Base-by-base conservation (phyloP, 2,329 filamentous ascomycete genomes). In the Sporothrix globosa region DNA sequence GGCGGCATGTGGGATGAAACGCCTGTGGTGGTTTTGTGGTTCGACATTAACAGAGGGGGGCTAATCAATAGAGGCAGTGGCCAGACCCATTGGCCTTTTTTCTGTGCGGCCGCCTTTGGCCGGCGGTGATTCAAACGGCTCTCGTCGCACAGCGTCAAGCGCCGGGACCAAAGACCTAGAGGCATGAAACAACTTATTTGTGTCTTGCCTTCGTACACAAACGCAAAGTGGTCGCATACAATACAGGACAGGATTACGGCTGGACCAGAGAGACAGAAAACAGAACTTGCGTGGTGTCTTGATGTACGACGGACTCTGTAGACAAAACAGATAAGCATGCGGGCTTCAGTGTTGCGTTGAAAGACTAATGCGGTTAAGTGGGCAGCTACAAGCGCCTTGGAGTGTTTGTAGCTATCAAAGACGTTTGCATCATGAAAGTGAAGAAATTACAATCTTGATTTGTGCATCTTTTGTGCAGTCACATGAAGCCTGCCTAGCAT, bases 101-200 rank as follows among this genome's bases (percentile, higher is more conserved):
- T 46, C 39, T 27, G 41, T 44, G 10, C 41, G 10, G 41, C 39
- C 21, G 14, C 58, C 27, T 21, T 39, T 39, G 21, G 46, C 27
- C 39, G 39, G 21, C 44, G 13, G 61, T 65, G 44, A 44, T 34
- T 48, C 58, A 63, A 19, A 61, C 41, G 7, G 54, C 54, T 17
- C 21, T 24, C 30, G 14, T 63, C 3, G 39, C 58, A 63, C 58
- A 46, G 39, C 58, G 39, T 63, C 58, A 44, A 63, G 17, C 58
- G 27, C 27, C 21, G 4, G 27, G 44, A 27, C 58, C 58, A 61
- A 61, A 27, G 34, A 27, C 58, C n/a, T 19, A 24, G 5, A 24
- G 21, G 30, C 58, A 39, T 63, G 58, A 63, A 63, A 63, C 58
- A 63, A 19, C 21, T 39, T 21, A 4, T 46, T 6, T 46, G 41